phyloP scores from a whole-genome alignment of 2,329 filamentous ascomycete species.

The Fusarium falciforme region DNA sequence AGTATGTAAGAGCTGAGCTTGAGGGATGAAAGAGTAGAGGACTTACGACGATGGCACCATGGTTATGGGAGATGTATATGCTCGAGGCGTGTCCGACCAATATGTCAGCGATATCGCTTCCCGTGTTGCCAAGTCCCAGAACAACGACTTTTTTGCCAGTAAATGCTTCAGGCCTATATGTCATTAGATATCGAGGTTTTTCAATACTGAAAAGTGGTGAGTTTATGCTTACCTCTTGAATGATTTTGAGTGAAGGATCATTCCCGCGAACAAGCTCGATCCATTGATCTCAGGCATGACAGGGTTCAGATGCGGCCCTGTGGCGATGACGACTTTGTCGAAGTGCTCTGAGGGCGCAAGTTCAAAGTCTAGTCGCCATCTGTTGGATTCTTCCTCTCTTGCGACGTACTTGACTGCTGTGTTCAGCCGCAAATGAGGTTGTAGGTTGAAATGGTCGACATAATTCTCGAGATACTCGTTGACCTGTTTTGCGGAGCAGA shows the following conservation, averaged over 20 bases:
- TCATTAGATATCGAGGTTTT: not conserved
- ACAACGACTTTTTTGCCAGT: not conserved
- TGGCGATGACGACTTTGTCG: slow-evolving; percentile 55
- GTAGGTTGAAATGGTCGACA: not conserved
- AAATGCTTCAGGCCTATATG: not conserved
- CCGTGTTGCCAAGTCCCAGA: not conserved
- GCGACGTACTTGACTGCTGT: not conserved
- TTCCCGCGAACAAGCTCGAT: slow-evolving; percentile 34
- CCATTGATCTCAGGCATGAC: slow-evolving; percentile 52
- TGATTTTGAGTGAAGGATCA: not conserved
- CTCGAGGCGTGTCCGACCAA: not conserved
- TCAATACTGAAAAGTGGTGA: not conserved
- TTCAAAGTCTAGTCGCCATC: slow-evolving; percentile 27
- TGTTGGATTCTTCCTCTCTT: not conserved
- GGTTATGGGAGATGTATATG: not conserved
- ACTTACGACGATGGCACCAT: not conserved
- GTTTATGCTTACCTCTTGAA: not conserved
- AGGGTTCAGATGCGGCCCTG: slow-evolving; percentile 49
- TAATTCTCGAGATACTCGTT: not conserved
- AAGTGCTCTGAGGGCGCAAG: slow-evolving; percentile 39
- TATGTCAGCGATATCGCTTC: not conserved
- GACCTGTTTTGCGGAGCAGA: not conserved
- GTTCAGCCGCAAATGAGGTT: not conserved
- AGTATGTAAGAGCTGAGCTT: not conserved
- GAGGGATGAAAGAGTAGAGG: not conserved